A percentile compares a stretch with the other conserved stretches of the same genome.
These are phyloP conservation scores for Stropharia rugosoannulata DNA, from an alignment of 768 basidiomycete genomes.

Conservation along the genomic window DNA sequence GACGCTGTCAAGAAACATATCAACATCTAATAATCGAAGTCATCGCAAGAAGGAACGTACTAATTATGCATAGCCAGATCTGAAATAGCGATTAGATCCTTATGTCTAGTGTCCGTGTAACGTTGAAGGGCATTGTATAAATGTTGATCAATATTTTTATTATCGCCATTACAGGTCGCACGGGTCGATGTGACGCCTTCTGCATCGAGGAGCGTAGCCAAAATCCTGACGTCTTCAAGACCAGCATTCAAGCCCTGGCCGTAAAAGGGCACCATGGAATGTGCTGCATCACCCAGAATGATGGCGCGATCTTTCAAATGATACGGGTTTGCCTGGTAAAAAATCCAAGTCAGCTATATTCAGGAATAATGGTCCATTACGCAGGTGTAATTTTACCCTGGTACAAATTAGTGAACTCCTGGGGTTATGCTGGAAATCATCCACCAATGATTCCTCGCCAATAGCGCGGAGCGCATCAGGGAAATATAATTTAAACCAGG, in stretches of 20 bases:
- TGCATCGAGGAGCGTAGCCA: slow-evolving; percentile 71
- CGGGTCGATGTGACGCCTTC: slow-evolving; percentile 59
- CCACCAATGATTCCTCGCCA: slow-evolving; percentile 73
- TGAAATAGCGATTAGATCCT: slow-evolving; percentile 88
- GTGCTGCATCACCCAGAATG: slow-evolving; percentile 91
- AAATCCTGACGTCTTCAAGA: slow-evolving; percentile 92
- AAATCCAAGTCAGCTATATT: slow-evolving; percentile 22
- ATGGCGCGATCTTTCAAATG: slow-evolving; percentile 88
- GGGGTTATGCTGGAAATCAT: slow-evolving; percentile 83
- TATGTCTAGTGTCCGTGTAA: slow-evolving; percentile 82
- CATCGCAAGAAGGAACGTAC: slow-evolving; percentile 50
- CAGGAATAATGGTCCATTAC: slow-evolving; percentile 16
- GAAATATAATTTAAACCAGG: slow-evolving; percentile 85
- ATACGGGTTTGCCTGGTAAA: slow-evolving; percentile 74
- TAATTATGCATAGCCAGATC: slow-evolving; percentile 97
- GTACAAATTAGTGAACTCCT: slow-evolving; percentile 89
- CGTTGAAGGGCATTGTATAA: slow-evolving; percentile 66
- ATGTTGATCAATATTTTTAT: slow-evolving; percentile 45
- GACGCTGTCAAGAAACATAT: slow-evolving; percentile 49
- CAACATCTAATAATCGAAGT: slow-evolving; percentile 14
- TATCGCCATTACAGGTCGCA: slow-evolving; percentile 31
- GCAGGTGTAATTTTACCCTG: slow-evolving; percentile 58
- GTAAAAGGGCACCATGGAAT: slow-evolving; percentile 98
- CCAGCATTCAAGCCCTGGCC: slow-evolving; percentile 98
- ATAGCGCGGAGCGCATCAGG: slow-evolving; percentile 85